Evolutionary conservation across 352 stramenopile species (phyloP), one percentile per base, ranked within the genome.

Genomic region (Globisporangium spiculum): DNA sequence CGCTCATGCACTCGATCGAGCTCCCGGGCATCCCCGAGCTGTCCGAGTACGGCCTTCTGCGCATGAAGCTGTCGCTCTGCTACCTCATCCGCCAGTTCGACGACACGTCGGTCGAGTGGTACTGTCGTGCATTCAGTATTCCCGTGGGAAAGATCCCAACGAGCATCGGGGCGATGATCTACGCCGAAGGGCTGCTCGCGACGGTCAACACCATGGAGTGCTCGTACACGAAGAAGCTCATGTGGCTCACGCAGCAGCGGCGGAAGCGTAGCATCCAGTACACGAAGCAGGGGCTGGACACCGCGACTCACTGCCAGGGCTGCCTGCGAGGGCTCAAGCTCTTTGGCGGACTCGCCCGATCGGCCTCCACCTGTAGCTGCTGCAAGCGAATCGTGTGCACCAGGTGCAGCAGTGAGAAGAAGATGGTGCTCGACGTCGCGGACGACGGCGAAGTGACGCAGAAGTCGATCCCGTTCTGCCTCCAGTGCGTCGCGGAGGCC

Each of bases 401-500:
- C 34, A 41, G 34, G 34, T 41, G 34, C 34, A 41, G 9, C 34
- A 41, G 34, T 10, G 34, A 41, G 34, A 41, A 41, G 34, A 41
- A 41, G 61, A 60, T 77, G 48, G 62, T 76, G 30, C 41, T 78
- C 55, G 71, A 78, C 59, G 36, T 79, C 14, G 55, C 73, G 24
- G 79, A 77, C 54, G 75, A 75, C 1, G 60, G 61, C 36, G 50
- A 27, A 1, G 74, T 83, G 36, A 79, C 75, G 7, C 78, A 83
- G 38, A 82, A 84, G 36, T 67, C 67, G 55, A 71, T 90, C 22
- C 67, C 76, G n/a, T 92, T 90, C 56, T 92, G 83, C 67, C 68
- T 84, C 18, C 73, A 57, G 24, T 91, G 83, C 71, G 77, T 88
- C 10, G 48, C 88, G 1, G 84, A 86, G 56, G 76, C 80, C 44